These are phyloP conservation scores for Wickerhamiella hasegawae DNA, from an alignment of 805 yeast genomes.

Conservation along the genomic window DNA sequence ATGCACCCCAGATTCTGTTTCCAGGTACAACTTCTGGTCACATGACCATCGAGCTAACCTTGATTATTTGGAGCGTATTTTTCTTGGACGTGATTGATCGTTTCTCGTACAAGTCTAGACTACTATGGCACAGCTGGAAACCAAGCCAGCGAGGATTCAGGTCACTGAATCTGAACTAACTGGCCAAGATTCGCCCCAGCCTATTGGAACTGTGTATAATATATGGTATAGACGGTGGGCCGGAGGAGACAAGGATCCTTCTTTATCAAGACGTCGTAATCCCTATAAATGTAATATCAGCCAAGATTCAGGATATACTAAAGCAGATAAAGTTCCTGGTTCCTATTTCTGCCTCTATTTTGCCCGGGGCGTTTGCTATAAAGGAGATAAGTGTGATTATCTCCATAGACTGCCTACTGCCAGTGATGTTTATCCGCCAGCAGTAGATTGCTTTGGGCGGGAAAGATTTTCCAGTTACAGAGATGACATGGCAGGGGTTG, in stretches of 20 bases:
- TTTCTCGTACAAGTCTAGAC: too few species aligned
- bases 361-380: constrained; percentile 75
- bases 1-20: too few species aligned
- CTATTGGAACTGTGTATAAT: constrained; percentile 66
- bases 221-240: constrained; percentile 87
- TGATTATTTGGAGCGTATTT: too few species aligned
- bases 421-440: constrained; percentile 42
- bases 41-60: too few species aligned
- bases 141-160: constrained; percentile 10
- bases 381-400: constrained; percentile 62
- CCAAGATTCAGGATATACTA: constrained; percentile 61
- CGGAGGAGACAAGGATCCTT: constrained; percentile 42
- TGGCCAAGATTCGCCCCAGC: constrained; percentile 18
- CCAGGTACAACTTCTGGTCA: too few species aligned
- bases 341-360: constrained; percentile 61
- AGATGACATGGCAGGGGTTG: constrained; percentile 93
- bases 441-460: constrained; percentile 84
- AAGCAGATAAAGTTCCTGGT: constrained; percentile 57
- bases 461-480: constrained; percentile 67
- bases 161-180: constrained; percentile 5
- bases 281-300: constrained; percentile 43
- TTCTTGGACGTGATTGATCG: too few species aligned
- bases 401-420: constrained; percentile 57
- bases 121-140: too few species aligned
- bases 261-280: constrained; percentile 26